Base-by-base conservation (phyloP, 179 eudicot species). In the Monotropa hypopitys region DNA sequence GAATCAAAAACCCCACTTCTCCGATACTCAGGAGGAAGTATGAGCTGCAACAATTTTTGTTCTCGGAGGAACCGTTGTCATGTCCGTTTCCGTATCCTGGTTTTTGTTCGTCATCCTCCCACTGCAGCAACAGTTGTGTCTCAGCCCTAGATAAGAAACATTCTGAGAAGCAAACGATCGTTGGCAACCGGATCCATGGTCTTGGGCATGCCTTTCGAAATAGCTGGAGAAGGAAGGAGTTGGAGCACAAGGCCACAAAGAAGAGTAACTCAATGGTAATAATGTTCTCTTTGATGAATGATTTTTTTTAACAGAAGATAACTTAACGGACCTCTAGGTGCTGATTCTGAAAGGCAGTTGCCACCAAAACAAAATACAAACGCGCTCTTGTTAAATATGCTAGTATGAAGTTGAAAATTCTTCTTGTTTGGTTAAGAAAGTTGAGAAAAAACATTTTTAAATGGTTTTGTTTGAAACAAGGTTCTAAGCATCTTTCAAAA, bases 21-120 rank as follows among this genome's bases (percentile, higher is more conserved):
- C 50, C 54, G 51, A 20, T 80, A 61, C 49, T 77, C 88, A 96
- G 99, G 98, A 89, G 91, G 84, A 96, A 96, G 82, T 96, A 96
- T 78, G 97, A 89, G 88, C 77, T 84, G 80, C 89, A 87, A 43
- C 91, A 96, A 72, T 96, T 93, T 84, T 30, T 78, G 49, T 75
- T 82, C 70, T n/a, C 75, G 26, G 94, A 88, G 76, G 84, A 74
- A 72, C 70, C 38, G 26, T 7, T 84, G 63, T 74, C 79, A 42
- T 89, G 93, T 73, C 90, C 92, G 23, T 83, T 69, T 62, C 90
- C 92, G 63, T 82, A 78, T 66, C 84, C 89, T 32, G 77, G 74
- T 54, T n/a, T 30, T 47, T 75, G 80, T 77, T 75, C 89, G 72
- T 79, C 89, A 46, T 80, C 86, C 42, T 82, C 87, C 63, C 74